Evolutionary conservation across 2,329 filamentous ascomycete species (phyloP).

Genomic region (Chrysoporthe deuterocubensis): DNA sequence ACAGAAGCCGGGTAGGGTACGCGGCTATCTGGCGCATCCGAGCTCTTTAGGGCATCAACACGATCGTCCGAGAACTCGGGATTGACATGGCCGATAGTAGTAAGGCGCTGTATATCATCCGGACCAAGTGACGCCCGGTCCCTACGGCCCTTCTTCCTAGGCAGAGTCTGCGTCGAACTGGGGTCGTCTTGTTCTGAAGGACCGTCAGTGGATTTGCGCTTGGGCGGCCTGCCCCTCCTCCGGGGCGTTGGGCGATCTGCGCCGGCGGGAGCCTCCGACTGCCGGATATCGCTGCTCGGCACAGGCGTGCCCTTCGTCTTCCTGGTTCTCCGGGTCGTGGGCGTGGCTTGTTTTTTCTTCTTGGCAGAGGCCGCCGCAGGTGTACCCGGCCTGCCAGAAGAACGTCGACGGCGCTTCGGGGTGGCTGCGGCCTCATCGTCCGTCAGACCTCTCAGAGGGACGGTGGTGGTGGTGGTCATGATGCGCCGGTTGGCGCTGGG

Average conservation of each 20-base stretch:
- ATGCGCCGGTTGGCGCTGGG: slow-evolving; percentile 42
- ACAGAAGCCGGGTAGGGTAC: neutral
- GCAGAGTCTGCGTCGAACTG: slow-evolving; percentile 31
- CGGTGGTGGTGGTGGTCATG: slow-evolving; percentile 51
- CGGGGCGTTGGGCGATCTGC: slow-evolving; percentile 35
- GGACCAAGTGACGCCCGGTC: slow-evolving; percentile 35
- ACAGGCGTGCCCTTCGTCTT: slow-evolving; percentile 15
- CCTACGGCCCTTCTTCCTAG: slow-evolving; percentile 39
- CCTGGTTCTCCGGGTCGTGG: slow-evolving; percentile 42
- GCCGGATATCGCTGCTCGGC: slow-evolving; percentile 24
- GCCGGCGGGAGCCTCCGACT: slow-evolving; percentile 16
- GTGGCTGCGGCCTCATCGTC: slow-evolving; percentile 47
- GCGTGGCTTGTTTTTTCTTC: slow-evolving; percentile 53
- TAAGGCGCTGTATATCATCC: slow-evolving; percentile 35
- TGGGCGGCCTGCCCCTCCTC: slow-evolving; percentile 30
- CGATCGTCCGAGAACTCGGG: neutral
- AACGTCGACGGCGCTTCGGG: slow-evolving; percentile 50
- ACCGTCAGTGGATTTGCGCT: slow-evolving; percentile 20
- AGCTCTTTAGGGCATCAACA: neutral
- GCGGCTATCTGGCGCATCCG: neutral
- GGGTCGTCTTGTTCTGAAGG: slow-evolving; percentile 34
- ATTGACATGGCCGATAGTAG: neutral
- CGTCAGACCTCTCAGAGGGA: slow-evolving; percentile 52
- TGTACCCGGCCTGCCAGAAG: slow-evolving; percentile 56
- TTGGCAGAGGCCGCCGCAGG: slow-evolving; percentile 47